phyloP scores from a whole-genome alignment of 768 basidiomycete species.

The Coprinellus micaceus region DNA sequence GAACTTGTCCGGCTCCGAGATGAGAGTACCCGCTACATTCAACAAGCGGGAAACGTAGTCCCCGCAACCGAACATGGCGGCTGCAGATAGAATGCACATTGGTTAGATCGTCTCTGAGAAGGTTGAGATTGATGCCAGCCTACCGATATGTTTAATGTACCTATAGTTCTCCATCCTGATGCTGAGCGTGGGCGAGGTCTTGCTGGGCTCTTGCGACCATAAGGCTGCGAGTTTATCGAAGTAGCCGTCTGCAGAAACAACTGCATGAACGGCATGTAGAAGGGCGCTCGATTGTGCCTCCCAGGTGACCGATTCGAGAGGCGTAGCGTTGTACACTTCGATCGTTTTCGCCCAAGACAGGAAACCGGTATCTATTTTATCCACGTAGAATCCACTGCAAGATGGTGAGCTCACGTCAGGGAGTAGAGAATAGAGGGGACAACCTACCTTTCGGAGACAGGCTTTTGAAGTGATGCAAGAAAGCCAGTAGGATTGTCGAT shows the following conservation, averaged over 20 bases:
- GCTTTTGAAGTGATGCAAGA: conserved; percentile 41
- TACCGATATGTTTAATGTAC: conserved; percentile 41
- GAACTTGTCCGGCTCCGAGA: conserved; percentile 70
- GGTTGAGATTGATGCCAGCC: too few relatives aligned
- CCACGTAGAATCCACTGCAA: conserved; percentile 51
- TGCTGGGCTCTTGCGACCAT: conserved; percentile 81
- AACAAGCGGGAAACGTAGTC: conserved; percentile 50
- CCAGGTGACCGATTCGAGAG: conserved; percentile 44
- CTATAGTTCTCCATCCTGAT: conserved; percentile 49
- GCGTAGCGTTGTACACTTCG: conserved; percentile 50
- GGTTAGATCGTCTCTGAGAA: too few relatives aligned
- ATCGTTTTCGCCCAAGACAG: conserved; percentile 65
- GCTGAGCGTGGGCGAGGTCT: conserved; percentile 47
- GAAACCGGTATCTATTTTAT: conserved; percentile 78
- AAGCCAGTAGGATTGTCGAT: conserved; percentile 50
- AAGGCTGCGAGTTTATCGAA: conserved; percentile 56
- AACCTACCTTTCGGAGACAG: conserved; percentile 37
- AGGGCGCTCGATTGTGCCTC: conserved; percentile 48
- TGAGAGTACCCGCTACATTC: conserved; percentile 53
- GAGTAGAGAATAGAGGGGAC: neutral
- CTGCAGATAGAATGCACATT: conserved; percentile 31
- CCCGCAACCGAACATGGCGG: conserved; percentile 58
- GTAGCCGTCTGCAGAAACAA: conserved; percentile 49
- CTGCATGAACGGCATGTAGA: conserved; percentile 49
- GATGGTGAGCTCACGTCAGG: conserved; percentile 8